Base-by-base conservation (phyloP, 2,329 filamentous ascomycete genomes). In the Lasiodiplodia citricola region DNA sequence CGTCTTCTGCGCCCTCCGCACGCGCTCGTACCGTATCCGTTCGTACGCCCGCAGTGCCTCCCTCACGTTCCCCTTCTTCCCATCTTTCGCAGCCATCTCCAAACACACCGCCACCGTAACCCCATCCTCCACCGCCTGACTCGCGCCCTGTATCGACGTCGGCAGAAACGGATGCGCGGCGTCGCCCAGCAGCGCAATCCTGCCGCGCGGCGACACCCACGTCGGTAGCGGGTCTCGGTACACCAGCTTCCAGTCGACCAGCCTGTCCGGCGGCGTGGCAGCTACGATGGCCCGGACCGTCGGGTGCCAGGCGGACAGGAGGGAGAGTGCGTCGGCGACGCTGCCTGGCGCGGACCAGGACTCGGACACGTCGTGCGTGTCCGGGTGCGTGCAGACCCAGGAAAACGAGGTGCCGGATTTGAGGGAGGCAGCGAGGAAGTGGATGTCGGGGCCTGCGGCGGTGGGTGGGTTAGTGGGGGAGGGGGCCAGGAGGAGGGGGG, bases 201-300 rank as follows among this genome's bases (percentile, higher is more conserved):
- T 79, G 64, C 83, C 82, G 58, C 79, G 79, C 8, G 75, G 74
- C 0, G 81, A 83, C 0, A 86, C 78, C 85, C 85, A 87, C 0
- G 80, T 82, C 0, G 82, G 80, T 38, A 85, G 77, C 4, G 84
- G 84, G 71, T 86, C 82, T 56, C 84, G 79, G 70, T 85, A 86
- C 70, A 83, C 84, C 50, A 87, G 83, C 71, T 85, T 85, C 84
- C 84, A 87, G 74, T 86, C 84, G 4, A 87, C 75, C 47, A 82
- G 82, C 2, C 76, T 74, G 28, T 80, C 77, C 0, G 60, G 28
- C 2, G 67, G 67, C 10, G 82, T 86, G 69, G 80, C 80, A 37
- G 79, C 75, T n/a, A 86, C 80, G 2, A 84, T 82, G 1, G 81
- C 81, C 23, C 78, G 78, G 55, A 86, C 83, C 23, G 79, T 76